Evolutionary conservation across 768 basidiomycete species (phyloP).

Genomic region (Leccinum truebloodii): DNA sequence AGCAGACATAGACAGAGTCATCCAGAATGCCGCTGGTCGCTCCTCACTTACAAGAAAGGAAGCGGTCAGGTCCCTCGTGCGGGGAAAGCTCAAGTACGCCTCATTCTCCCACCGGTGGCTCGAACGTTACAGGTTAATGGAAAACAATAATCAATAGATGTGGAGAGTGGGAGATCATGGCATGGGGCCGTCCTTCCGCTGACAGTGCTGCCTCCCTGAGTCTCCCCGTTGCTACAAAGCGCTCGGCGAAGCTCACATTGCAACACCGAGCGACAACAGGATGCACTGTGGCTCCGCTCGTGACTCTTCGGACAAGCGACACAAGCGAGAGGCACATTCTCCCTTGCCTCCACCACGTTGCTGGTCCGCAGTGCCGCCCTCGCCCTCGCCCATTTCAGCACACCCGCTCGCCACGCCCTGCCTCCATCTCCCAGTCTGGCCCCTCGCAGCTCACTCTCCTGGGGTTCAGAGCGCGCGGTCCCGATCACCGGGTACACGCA

Average conservation of each 20-base stretch:
- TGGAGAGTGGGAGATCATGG: constrained; percentile 37
- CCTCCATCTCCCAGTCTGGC: background rate
- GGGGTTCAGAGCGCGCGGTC: background rate
- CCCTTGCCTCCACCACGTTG: background rate
- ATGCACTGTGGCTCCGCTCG: background rate
- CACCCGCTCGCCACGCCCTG: background rate
- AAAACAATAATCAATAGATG: constrained; percentile 28
- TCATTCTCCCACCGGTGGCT: constrained; percentile 33
- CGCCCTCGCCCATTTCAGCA: background rate
- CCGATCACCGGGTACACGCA: background rate
- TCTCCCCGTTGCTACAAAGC: constrained; percentile 33
- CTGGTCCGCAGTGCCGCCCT: background rate
- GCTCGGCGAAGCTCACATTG: constrained; percentile 10
- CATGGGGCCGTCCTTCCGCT: constrained; percentile 29
- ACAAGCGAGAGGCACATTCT: background rate
- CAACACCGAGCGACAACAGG: background rate
- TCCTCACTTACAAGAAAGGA: constrained; percentile 31
- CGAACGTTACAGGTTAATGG: constrained; percentile 31
- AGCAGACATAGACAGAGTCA: constrained; percentile 20
- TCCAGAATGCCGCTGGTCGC: constrained; percentile 23
- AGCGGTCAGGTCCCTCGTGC: constrained; percentile 24
- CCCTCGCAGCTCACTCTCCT: background rate
- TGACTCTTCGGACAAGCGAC: background rate
- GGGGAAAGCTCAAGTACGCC: constrained; percentile 29
- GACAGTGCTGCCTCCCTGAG: constrained; percentile 33